Evolutionary conservation across 2,329 filamentous ascomycete genomes (phyloP), one percentile per base, ranked within the genome.

Genomic region (Talaromyces sp.): DNA sequence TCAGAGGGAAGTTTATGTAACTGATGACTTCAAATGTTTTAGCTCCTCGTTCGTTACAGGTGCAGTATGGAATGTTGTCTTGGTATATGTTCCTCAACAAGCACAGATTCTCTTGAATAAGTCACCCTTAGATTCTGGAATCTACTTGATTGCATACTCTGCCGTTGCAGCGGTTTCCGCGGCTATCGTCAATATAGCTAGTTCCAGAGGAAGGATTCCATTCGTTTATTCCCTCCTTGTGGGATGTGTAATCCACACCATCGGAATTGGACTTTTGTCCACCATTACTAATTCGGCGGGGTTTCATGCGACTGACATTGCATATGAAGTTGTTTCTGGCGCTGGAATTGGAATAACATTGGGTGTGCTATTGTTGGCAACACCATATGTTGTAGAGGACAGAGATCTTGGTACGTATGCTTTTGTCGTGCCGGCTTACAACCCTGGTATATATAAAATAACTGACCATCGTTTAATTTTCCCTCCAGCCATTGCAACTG

Each of bases 21-120:
- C 10, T 3, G 5, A 39, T 40, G 52, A 27, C 60, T 44, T 9
- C 10, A 10, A 3, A 7, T 13, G 10, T 13, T 40, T 9, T 33
- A 66, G 63, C 32, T 65, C 61, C 39, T 61, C 65, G 1, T 63
- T 69, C 27, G 55, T 68, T n/a, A 57, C 57, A 16, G 67, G 67
- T 17, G 58, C 63, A 20, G 60, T 62, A 1, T 68, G 58, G 44
- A 67, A 60, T 20, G 60, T 63, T n/a, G 57, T 69, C 8, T 47
- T 68, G 3, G 60, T 69, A 8, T 62, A 65, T 46, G 59, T 70
- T 19, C 67, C 67, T 7, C 65, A 70, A 39, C 63, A 66, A 52
- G 62, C 62, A 5, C 62, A 69, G 32, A 47, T 63, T 8, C 57
- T 68, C 9, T 46, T 64, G 14, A 56, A 48, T 22, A 57, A 59